Evolutionary conservation across 768 basidiomycete genomes (phyloP).

Genomic region (Xanthoconium stramineum): DNA sequence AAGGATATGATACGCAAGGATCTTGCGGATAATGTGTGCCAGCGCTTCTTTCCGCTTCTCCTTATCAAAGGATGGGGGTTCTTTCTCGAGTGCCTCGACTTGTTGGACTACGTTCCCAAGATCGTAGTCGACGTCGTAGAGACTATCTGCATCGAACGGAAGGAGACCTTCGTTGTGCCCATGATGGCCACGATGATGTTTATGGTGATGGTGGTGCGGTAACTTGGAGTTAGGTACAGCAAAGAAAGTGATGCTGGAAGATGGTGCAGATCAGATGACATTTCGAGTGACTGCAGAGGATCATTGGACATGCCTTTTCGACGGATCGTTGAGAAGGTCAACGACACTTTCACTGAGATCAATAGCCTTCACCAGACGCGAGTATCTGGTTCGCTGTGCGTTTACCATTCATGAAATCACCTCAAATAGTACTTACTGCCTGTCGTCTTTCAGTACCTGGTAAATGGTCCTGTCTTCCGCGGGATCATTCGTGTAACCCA

Average conservation of each 20-base stretch:
- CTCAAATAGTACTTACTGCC: conserved; percentile 3
- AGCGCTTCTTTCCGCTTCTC: conserved; percentile 53
- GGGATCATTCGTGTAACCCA: conserved; percentile 1
- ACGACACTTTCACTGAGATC: conserved; percentile 15
- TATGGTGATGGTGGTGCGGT: background rate
- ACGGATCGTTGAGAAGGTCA: conserved; percentile 9
- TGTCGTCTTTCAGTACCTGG: conserved; percentile 10
- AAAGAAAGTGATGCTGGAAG: conserved; percentile 13
- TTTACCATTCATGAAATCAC: background rate
- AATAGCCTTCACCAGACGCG: conserved; percentile 11
- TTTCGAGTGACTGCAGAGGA: background rate
- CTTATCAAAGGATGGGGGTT: conserved; percentile 42
- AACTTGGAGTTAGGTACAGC: conserved; percentile 7
- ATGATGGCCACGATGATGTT: background rate
- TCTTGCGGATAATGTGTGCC: conserved; percentile 49
- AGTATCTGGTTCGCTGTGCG: conserved; percentile 6
- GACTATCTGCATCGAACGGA: background rate
- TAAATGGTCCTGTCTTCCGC: conserved; percentile 9
- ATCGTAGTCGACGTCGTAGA: background rate
- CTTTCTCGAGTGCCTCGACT: conserved; percentile 38
- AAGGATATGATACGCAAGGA: conserved; percentile 41
- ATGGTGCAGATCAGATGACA: background rate
- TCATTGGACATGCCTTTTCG: conserved; percentile 4
- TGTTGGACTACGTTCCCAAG: conserved; percentile 10
- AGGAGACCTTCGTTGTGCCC: background rate